phyloP scores from a whole-genome alignment of 1,284 basidiomycete genomes.

The Hemileia vastatrix region DNA sequence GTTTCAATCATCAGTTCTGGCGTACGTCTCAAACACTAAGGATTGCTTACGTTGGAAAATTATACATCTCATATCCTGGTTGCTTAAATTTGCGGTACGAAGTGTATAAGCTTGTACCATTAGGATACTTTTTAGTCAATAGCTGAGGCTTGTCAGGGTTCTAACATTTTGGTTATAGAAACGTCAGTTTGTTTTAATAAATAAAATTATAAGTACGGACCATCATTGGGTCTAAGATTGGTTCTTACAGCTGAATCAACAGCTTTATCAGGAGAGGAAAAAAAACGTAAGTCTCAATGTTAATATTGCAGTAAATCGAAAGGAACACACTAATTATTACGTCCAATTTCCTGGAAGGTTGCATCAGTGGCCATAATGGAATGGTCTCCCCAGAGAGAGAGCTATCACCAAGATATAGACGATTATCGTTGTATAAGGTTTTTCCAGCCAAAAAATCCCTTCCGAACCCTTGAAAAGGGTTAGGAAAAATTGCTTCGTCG shows the following conservation, averaged over 20 bases:
- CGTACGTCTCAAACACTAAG: background rate
- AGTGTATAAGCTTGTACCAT: slow-evolving; percentile 19
- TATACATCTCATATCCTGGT: slow-evolving; percentile 19
- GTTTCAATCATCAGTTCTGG: background rate
- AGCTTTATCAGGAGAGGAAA: too few relatives aligned
- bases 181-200: background rate
- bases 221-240: background rate
- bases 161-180: background rate
- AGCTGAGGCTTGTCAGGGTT: slow-evolving; percentile 16
- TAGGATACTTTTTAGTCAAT: slow-evolving; percentile 10
- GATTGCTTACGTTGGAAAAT: slow-evolving; percentile 13
- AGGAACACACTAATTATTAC: slow-evolving; percentile 35
- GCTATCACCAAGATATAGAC: slow-evolving; percentile 18
- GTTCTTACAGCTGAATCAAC: slow-evolving; percentile 17
- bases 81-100: slow-evolving; percentile 15
- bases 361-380: slow-evolving; percentile 40
- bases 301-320: slow-evolving; percentile 30
- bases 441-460: slow-evolving; percentile 11
- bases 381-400: slow-evolving; percentile 32
- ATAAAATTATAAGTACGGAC: too few relatives aligned
- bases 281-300: too few relatives aligned
- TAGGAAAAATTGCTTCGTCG: slow-evolving; percentile 23
- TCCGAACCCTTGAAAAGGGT: slow-evolving; percentile 23
- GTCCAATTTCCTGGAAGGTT: slow-evolving; percentile 39
- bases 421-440: slow-evolving; percentile 4